Evolutionary conservation across 371 early-diverging fungal species (phyloP).

Genomic region (Parasitella parasitica): DNA sequence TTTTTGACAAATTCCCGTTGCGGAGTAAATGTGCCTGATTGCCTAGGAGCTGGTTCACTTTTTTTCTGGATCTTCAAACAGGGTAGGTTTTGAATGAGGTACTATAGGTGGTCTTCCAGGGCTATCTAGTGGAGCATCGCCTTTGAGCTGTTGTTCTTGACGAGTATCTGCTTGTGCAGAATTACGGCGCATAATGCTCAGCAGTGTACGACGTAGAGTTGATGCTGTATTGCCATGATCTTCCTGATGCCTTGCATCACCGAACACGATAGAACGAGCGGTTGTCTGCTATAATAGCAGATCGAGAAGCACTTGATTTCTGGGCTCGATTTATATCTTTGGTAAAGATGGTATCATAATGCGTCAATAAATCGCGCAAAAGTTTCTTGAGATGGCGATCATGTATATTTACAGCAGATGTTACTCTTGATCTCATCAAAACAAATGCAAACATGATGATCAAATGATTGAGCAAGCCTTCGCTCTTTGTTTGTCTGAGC

Average conservation of each 20-base stretch:
- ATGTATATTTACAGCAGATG: slow-evolving; percentile 39
- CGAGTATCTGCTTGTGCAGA: background rate
- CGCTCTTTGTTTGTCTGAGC: background rate
- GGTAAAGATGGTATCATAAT: slow-evolving; percentile 20
- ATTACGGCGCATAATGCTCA: background rate
- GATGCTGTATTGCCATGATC: background rate
- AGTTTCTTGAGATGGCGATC: slow-evolving; percentile 54
- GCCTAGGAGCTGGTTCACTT: background rate
- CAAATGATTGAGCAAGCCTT: slow-evolving; percentile 3
- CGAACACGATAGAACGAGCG: too few relatives aligned
- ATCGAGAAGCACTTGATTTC: slow-evolving; percentile 4
- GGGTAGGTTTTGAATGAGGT: background rate
- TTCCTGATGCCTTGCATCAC: too few relatives aligned
- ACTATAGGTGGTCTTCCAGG: background rate
- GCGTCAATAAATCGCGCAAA: slow-evolving; percentile 47
- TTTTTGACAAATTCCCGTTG: background rate
- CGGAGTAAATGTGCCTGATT: background rate
- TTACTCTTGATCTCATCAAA: slow-evolving; percentile 45
- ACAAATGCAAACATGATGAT: slow-evolving; percentile 42
- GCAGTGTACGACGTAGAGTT: background rate
- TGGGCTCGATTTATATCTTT: slow-evolving; percentile 15
- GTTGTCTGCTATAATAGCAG: slow-evolving; percentile 14
- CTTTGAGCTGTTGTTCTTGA: background rate
- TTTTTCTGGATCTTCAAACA: slow-evolving; percentile 26
- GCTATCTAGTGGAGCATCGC: background rate